Conservation (phyloP, 1,284 basidiomycete genomes). For the Melampsora americana region DNA sequence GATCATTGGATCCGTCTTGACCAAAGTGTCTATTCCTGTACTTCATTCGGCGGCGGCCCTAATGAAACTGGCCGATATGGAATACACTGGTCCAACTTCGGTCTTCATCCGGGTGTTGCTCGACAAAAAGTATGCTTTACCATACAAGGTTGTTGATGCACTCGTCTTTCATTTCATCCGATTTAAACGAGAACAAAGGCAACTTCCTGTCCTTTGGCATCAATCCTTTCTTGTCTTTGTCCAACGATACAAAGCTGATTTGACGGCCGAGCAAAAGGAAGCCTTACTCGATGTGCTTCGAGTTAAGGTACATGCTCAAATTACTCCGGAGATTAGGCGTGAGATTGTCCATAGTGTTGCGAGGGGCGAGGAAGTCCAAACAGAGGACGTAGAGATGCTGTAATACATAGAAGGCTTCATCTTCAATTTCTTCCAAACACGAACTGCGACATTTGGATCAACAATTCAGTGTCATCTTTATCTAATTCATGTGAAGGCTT, state of each 20-base stretch:
- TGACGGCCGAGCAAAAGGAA: constrained; percentile 96
- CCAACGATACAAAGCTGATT: constrained; percentile 91
- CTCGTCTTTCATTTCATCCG: constrained; percentile 97
- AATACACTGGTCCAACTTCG: constrained; percentile 91
- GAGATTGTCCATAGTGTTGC: constrained; percentile 64
- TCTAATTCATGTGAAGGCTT: too few relatives aligned
- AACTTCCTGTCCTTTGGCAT: constrained; percentile 95
- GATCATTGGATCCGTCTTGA: constrained; percentile 85
- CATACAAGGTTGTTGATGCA: constrained; percentile 96
- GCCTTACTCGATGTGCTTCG: constrained; percentile 90
- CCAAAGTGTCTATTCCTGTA: constrained; percentile 88
- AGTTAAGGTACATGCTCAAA: constrained; percentile 80
- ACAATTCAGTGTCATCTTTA: too few relatives aligned
- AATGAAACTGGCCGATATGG: constrained; percentile 89
- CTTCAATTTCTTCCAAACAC: too few relatives aligned
- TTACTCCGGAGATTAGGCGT: constrained; percentile 82
- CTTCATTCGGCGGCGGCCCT: constrained; percentile 95
- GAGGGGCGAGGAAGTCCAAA: constrained; percentile 55
- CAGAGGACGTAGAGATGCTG: constrained; percentile 47
- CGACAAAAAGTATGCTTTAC: constrained; percentile 97
- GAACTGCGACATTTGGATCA: too few relatives aligned
- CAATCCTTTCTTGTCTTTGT: constrained; percentile 91
- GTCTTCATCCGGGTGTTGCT: constrained; percentile 94
- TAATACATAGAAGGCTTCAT: neutral
- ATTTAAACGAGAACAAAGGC: constrained; percentile 63